Base-by-base conservation (phyloP, 1,139 yeast genomes). In the Diutina siamensis region DNA sequence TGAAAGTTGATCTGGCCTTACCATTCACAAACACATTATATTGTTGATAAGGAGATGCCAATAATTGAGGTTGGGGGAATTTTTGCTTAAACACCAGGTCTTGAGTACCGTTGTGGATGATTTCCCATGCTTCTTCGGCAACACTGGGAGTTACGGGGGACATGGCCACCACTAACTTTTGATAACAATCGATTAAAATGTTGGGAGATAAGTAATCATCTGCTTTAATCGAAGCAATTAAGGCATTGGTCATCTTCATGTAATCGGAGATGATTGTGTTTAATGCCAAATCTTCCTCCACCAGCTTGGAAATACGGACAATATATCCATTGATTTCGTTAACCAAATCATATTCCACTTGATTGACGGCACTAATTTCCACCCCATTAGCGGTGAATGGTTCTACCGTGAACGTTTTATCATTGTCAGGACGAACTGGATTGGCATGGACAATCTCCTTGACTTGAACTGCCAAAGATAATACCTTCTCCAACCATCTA, bases 181-280 rank as follows among this genome's bases (percentile, higher is more conserved):
- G 67, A 50, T 72, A 72, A 0, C 77, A 65, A 45, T 75, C 73
- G 46, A 51, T 55, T 50, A 56, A 57, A 40, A 62, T 63, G 1
- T 56, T 58, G 0, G 68, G 55, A 8, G 60, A 57, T 12, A 64
- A 59, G 15, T 57, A 36, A 48, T 20, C 48, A 4, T 55, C 47
- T 1, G 53, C 36, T 48, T 72, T 72, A 5, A 65, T 15, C 0
- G 75, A 72, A 13, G 60, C 55, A 2, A 62, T 56, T 9, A 88
- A 57, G 1, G 69, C 53, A 52, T 81, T 81, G 1, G 95, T 83
- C 46, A 83, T 62, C 55, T 88, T 92, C 96, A 88, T 92, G 57
- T 80, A 83, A 57, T 87, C 95, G 0, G 97, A 85, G 28, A 92
- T 75, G 4, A 87, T 78, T 0, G 97, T 89, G 60, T 92, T 92